Conservation (phyloP, 495 filamentous ascomycete genomes). For the Hypoxylon fragiforme region DNA sequence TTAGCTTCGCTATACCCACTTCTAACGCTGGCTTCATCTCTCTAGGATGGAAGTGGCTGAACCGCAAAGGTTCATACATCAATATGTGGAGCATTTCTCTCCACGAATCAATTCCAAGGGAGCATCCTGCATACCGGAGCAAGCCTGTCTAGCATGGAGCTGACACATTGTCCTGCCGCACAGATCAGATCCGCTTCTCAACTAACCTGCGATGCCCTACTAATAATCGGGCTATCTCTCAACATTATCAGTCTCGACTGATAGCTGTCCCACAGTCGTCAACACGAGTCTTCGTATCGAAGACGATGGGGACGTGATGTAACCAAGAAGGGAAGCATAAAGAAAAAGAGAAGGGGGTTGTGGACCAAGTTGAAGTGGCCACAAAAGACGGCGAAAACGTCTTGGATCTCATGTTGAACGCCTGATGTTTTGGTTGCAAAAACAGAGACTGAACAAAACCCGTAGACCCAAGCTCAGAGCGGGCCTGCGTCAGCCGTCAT, state of each 20-base stretch:
- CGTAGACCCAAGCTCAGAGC: slow-evolving; percentile 50
- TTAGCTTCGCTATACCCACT: slow-evolving; percentile 1
- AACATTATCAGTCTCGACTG: slow-evolving; percentile 8
- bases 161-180: slow-evolving; percentile 3
- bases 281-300: not conserved
- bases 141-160: slow-evolving; percentile 6
- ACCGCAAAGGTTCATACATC: slow-evolving; percentile 3
- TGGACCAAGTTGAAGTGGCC: slow-evolving; percentile 71
- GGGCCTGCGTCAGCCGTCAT: slow-evolving; percentile 45
- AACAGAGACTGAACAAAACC: slow-evolving; percentile 66
- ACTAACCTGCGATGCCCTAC: not conserved
- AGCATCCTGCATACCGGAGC: slow-evolving; percentile 6
- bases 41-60: not conserved
- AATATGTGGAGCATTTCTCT: not conserved
- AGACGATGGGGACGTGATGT: not conserved
- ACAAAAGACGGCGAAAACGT: slow-evolving; percentile 63
- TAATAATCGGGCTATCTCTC: not conserved
- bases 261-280: not conserved
- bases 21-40: not conserved
- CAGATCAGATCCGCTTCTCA: slow-evolving; percentile 16
- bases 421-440: slow-evolving; percentile 81
- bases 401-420: slow-evolving; percentile 80
- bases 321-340: slow-evolving; percentile 19
- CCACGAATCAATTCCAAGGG: slow-evolving; percentile 1
- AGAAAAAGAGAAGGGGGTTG: slow-evolving; percentile 43